These are phyloP conservation scores for Ophiostoma tasmaniense DNA, from an alignment of 2,329 filamentous ascomycete species.

Conservation along the genomic window DNA sequence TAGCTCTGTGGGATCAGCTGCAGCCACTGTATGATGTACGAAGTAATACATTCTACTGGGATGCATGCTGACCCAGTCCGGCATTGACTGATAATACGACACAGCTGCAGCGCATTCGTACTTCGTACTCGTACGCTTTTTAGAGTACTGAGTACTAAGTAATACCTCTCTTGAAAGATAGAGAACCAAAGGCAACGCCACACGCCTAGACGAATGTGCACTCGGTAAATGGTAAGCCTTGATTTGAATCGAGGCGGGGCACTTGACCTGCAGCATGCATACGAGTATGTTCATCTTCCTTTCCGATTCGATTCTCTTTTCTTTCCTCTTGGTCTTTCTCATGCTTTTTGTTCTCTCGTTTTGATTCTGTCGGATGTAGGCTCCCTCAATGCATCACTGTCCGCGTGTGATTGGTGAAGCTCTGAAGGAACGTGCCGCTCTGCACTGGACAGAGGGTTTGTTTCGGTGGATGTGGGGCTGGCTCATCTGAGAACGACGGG, in stretches of 20 bases:
- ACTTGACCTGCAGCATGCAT: neutral
- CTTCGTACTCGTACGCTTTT: neutral
- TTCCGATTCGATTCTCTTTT: neutral
- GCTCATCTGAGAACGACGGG: neutral
- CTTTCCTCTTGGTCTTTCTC: too few relatives aligned
- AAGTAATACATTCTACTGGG: neutral
- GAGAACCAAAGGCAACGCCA: neutral
- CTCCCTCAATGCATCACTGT: neutral
- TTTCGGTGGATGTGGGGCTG: conserved; percentile 1
- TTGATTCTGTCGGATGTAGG: neutral
- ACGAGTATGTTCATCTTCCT: neutral
- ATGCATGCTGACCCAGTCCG: neutral
- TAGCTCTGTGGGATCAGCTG: neutral
- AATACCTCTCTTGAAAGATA: neutral
- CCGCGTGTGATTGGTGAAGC: neutral
- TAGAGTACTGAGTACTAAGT: neutral
- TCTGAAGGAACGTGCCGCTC: neutral
- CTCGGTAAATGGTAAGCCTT: neutral
- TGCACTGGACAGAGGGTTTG: neutral
- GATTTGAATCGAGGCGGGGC: neutral
- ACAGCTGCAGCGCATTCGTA: neutral
- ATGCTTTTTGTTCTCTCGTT: neutral
- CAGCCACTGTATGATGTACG: neutral
- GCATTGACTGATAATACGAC: neutral
- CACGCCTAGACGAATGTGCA: neutral